These are phyloP conservation scores for Bisporella sp. DNA, from an alignment of 2,329 filamentous ascomycete genomes.

Conservation along the genomic window DNA sequence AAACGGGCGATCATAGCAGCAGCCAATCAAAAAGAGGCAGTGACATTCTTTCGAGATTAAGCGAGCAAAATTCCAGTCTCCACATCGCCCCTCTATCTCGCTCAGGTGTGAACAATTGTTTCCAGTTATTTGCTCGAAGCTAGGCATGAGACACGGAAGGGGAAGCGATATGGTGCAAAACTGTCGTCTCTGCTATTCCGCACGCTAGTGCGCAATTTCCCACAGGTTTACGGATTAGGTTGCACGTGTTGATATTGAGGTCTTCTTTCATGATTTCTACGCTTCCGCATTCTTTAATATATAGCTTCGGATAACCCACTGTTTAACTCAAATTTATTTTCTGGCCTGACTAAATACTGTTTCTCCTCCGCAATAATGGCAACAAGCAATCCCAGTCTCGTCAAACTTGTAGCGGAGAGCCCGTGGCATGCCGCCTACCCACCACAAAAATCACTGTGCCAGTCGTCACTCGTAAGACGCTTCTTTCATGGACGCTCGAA, in stretches of 20 bases:
- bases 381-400: not conserved
- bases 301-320: not conserved
- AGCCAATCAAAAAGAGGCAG: not conserved
- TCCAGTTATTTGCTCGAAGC: not conserved
- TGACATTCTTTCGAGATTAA: not conserved
- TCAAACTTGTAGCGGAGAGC: not conserved
- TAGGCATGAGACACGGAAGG: not conserved
- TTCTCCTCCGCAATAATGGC: not conserved
- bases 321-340: not conserved
- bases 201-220: not conserved
- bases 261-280: not conserved
- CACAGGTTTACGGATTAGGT: not conserved
- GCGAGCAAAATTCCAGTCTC: not conserved
- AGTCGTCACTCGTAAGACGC: not conserved
- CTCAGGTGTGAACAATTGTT: not conserved
- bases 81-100: not conserved
- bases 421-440: conserved; percentile 10
- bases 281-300: not conserved
- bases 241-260: not conserved
- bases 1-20: no score
- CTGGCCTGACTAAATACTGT: not conserved
- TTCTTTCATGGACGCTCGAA: conserved; percentile 3
- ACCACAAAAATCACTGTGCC: not conserved
- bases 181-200: not conserved
- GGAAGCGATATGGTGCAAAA: not conserved